phyloP scores from a whole-genome alignment of 2,329 filamentous ascomycete genomes.

The Niveomyces coronatus region DNA sequence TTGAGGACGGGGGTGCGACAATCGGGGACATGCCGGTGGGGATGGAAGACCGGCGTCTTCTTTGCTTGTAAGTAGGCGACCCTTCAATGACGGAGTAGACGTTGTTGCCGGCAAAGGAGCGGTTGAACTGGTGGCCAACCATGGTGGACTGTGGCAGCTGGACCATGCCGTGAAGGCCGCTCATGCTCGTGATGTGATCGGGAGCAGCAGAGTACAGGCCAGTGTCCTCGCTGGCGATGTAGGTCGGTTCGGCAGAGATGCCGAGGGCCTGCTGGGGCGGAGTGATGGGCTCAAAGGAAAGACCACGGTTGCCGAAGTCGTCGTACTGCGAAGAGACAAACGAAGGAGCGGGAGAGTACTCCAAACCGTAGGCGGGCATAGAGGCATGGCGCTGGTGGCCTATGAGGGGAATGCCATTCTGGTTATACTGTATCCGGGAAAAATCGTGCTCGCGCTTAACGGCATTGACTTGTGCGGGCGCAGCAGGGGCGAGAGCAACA shows the following conservation, averaged over 20 bases:
- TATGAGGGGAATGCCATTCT: slow-evolving; percentile 80
- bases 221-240: slow-evolving; percentile 97
- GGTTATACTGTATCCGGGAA: slow-evolving; percentile 75
- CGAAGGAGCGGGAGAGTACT: slow-evolving; percentile 95
- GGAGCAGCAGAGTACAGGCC: slow-evolving; percentile 92
- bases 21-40: slow-evolving; percentile 65
- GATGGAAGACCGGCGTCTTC: slow-evolving; percentile 85
- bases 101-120: slow-evolving; percentile 62
- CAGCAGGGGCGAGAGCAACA: slow-evolving; percentile 58
- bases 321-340: slow-evolving; percentile 99
- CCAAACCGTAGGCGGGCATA: slow-evolving; percentile 91
- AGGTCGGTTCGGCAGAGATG: slow-evolving; percentile 80
- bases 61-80: slow-evolving; percentile 97
- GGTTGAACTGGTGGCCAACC: slow-evolving; percentile 67
- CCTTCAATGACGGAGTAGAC: slow-evolving; percentile 96
- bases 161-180: slow-evolving; percentile 77
- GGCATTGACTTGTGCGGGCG: slow-evolving; percentile 53
- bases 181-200: slow-evolving; percentile 64
- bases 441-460: slow-evolving; percentile 88
- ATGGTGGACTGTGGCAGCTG: slow-evolving; percentile 81
- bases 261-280: slow-evolving; percentile 82
- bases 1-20: slow-evolving; percentile 53
- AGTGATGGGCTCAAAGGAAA: slow-evolving; percentile 94
- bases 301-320: slow-evolving; percentile 91
- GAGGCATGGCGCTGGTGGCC: slow-evolving; percentile 88